Evolutionary conservation across 768 basidiomycete genomes (phyloP).

Genomic region (Phylloporus arenicola): DNA sequence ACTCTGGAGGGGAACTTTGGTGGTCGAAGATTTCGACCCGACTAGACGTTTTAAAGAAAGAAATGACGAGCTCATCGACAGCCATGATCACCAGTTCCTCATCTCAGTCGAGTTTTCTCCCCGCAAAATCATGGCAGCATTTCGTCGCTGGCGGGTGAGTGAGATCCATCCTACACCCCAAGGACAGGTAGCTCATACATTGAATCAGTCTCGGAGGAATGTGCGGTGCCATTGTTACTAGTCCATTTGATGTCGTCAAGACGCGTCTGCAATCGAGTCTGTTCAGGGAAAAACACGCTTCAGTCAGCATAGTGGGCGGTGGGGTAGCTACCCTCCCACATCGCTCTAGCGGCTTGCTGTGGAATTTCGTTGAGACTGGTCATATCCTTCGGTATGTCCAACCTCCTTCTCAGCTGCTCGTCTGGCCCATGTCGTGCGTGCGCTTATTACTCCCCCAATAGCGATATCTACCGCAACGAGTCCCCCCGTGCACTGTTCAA

Average conservation of each 20-base stretch:
- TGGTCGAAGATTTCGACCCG: background rate
- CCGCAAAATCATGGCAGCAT: constrained; percentile 79
- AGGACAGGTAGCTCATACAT: constrained; percentile 2
- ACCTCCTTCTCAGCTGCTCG: background rate
- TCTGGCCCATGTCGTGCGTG: background rate
- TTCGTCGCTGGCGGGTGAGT: constrained; percentile 84
- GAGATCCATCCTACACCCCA: background rate
- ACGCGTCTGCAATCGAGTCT: constrained; percentile 92
- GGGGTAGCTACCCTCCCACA: constrained; percentile 30
- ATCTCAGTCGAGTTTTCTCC: constrained; percentile 39
- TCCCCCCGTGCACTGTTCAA: constrained; percentile 88
- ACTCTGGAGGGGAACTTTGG: background rate
- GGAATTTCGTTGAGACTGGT: constrained; percentile 92
- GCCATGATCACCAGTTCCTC: constrained; percentile 23
- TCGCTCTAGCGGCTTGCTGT: constrained; percentile 55
- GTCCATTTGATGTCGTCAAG: constrained; percentile 97
- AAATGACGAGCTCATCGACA: constrained; percentile 10
- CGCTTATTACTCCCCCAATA: constrained; percentile 23
- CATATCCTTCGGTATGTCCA: constrained; percentile 71
- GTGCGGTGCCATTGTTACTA: constrained; percentile 95
- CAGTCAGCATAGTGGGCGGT: constrained; percentile 29
- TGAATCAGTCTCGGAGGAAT: constrained; percentile 83
- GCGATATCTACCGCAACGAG: constrained; percentile 85
- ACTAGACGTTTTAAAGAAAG: constrained; percentile 1
- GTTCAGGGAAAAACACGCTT: constrained; percentile 48